Evolutionary conservation across 108 stramenopile genomes (phyloP).

Genomic region (Skeletonema menzelii): DNA sequence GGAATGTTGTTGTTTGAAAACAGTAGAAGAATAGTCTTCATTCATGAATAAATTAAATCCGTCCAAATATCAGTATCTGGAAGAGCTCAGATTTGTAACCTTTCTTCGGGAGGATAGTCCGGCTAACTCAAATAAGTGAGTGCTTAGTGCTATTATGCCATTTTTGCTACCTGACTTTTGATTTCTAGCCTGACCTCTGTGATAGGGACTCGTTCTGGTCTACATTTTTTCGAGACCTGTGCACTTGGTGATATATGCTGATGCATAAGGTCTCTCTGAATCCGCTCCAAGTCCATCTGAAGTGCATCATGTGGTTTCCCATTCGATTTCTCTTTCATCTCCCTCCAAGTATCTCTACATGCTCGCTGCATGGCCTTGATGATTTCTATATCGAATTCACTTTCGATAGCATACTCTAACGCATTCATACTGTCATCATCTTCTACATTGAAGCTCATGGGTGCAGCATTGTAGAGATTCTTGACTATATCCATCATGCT

Average conservation of each 20-base stretch:
- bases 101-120: too few relatives aligned
- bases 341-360: conserved; percentile 2
- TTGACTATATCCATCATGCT: background rate
- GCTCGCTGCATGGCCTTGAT: conserved; percentile 13
- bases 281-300: background rate
- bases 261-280: background rate
- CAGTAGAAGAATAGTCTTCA: background rate
- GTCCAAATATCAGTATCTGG: too few relatives aligned
- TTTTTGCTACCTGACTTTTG: background rate
- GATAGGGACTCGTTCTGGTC: too few relatives aligned
- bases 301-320: background rate
- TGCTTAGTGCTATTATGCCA: background rate
- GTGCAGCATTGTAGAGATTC: background rate
- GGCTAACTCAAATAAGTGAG: too few relatives aligned
- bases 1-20: background rate
- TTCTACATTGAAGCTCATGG: conserved; percentile 14
- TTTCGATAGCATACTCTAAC: conserved; percentile 3
- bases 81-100: too few relatives aligned
- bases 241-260: background rate
- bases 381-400: background rate
- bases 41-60: background rate
- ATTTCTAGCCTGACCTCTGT: background rate
- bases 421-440: conserved; percentile 2
- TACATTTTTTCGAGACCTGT: background rate
- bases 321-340: background rate